A percentile compares a stretch with the other conserved stretches of the same genome.
These are phyloP conservation scores for Nakazawaea anatomiae DNA, from an alignment of 805 yeast genomes.

Conservation along the genomic window DNA sequence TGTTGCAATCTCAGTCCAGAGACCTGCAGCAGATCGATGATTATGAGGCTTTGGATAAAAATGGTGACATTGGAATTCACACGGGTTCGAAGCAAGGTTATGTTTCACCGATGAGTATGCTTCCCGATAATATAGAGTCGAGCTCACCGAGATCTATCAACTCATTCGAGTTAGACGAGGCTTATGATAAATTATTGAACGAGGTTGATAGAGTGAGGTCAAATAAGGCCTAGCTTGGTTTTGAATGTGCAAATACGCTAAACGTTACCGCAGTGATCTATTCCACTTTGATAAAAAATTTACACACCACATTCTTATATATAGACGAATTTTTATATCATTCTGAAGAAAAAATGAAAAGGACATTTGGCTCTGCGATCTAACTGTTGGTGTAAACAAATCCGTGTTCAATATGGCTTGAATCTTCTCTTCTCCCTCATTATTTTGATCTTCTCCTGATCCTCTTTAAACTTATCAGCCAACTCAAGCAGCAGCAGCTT, in stretches of 20 bases:
- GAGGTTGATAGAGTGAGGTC: constrained; percentile 63
- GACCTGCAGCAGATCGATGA: constrained; percentile 14
- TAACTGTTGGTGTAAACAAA: background rate
- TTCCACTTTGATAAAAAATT: background rate
- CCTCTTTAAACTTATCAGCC: constrained; percentile 77
- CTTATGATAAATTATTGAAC: constrained; percentile 64
- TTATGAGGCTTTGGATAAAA: background rate
- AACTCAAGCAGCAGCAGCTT: constrained; percentile 89
- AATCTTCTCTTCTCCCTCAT: constrained; percentile 81
- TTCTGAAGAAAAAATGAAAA: too few relatives aligned
- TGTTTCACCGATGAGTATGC: background rate
- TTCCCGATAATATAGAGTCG: constrained; percentile 9
- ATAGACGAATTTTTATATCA: background rate
- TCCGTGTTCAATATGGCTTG: constrained; percentile 60
- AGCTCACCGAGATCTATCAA: constrained; percentile 20
- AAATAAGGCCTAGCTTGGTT: constrained; percentile 21
- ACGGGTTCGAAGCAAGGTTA: background rate
- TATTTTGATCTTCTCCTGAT: constrained; percentile 75
- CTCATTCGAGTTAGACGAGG: constrained; percentile 45
- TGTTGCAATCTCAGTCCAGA: constrained; percentile 1
- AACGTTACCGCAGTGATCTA: too few relatives aligned
- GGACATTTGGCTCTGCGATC: too few relatives aligned
- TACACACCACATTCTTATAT: background rate
- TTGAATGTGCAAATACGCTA: background rate
- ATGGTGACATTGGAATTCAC: constrained; percentile 4